A percentile compares a stretch with the other conserved stretches of the same genome.
phyloP scores from a whole-genome alignment of 257 asterid species.

The Fraxinus cuspidata region DNA sequence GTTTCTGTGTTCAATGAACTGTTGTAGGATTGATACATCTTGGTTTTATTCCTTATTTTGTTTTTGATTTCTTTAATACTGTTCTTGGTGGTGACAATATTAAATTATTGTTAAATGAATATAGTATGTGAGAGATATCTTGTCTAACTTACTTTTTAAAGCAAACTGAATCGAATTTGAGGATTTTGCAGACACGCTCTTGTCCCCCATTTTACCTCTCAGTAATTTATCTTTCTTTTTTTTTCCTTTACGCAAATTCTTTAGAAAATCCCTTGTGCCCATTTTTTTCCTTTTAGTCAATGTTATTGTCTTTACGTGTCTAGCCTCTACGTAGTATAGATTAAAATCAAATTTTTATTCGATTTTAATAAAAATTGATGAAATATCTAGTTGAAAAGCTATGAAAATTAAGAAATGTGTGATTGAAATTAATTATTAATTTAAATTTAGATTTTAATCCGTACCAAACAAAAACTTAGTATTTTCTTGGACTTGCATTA shows the following conservation, averaged over 20 bases:
- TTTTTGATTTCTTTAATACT: no score
- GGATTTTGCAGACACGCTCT: conserved; percentile 70
- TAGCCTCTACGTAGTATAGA: no score
- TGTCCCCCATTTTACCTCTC: conserved; percentile 51
- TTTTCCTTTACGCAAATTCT: neutral
- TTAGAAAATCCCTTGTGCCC: conserved; percentile 6
- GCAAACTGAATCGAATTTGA: conserved; percentile 67
- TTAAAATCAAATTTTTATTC: no score
- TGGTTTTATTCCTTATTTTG: neutral
- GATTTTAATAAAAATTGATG: no score
- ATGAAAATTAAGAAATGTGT: no score
- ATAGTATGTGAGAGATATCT: conserved; percentile 29
- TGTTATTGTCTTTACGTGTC: neutral
- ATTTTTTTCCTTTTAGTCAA: neutral
- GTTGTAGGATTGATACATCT: neutral
- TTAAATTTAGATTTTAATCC: no score
- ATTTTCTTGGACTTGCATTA: neutral
- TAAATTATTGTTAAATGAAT: conserved; percentile 19
- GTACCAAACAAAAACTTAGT: no score
- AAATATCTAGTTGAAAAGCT: no score
- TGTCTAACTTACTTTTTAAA: conserved; percentile 46
- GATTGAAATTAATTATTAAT: no score
- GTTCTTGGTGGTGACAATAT: neutral
- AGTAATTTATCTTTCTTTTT: neutral
- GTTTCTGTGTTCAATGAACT: neutral